Conservation (phyloP, 768 basidiomycete species). For the Strobilomyces echinocephalus region DNA sequence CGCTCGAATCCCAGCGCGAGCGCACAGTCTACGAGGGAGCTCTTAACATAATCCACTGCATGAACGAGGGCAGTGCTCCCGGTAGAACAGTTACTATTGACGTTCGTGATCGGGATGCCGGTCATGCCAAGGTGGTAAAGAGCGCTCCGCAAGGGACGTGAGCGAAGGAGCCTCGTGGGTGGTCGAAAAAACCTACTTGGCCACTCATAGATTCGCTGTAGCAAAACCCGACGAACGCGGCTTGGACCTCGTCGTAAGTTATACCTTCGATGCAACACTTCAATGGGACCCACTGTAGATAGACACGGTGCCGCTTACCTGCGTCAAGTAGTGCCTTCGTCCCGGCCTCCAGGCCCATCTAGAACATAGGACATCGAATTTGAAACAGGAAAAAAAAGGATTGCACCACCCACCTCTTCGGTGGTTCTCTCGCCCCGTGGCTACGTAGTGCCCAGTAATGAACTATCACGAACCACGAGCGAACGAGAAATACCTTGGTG, state of each 20-base stretch:
- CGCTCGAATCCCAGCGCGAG: conserved; percentile 85
- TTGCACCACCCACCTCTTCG: conserved; percentile 52
- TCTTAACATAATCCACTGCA: conserved; percentile 66
- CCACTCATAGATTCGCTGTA: conserved; percentile 78
- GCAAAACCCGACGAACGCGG: conserved; percentile 72
- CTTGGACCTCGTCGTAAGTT: conserved; percentile 71
- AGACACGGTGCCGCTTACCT: conserved; percentile 34
- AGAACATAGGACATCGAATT: background rate
- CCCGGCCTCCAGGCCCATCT: conserved; percentile 86
- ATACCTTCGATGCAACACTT: conserved; percentile 47
- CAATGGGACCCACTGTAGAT: background rate
- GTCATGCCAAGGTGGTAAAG: conserved; percentile 85
- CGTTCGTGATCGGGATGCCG: conserved; percentile 77
- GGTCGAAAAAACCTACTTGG: conserved; percentile 43
- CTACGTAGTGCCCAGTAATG: conserved; percentile 32
- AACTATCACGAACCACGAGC: background rate
- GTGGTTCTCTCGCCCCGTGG: conserved; percentile 62
- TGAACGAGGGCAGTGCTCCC: conserved; percentile 75
- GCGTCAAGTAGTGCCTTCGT: conserved; percentile 86
- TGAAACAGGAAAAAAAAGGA: background rate
- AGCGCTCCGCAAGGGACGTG: conserved; percentile 45
- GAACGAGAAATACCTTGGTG: conserved; percentile 12
- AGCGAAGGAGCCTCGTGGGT: background rate
- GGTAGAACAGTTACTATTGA: conserved; percentile 86
- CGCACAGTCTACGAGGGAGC: conserved; percentile 65